Evolutionary conservation across 257 asterid genomes (phyloP).

Genomic region (Solanum chilense): DNA sequence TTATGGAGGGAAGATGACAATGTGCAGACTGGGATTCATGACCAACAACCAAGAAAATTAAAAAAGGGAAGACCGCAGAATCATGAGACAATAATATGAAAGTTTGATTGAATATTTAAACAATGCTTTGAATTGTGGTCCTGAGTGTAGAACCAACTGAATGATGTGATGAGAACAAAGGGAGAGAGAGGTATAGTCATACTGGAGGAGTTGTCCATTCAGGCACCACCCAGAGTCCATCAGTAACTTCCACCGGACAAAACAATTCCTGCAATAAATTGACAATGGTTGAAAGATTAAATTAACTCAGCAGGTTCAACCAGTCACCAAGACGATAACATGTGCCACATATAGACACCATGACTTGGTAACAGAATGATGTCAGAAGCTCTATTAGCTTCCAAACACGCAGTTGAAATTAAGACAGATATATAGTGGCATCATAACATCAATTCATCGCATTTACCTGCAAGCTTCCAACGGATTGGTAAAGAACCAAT

Average conservation of each 20-base stretch:
- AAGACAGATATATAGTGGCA: background rate
- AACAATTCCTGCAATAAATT: constrained; percentile 62
- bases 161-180: background rate
- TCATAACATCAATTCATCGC: background rate
- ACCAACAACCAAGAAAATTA: background rate
- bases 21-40: background rate
- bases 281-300: background rate
- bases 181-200: constrained; percentile 21
- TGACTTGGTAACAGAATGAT: background rate
- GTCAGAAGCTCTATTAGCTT: background rate
- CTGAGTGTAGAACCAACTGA: background rate
- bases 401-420: background rate
- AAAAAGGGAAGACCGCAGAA: background rate
- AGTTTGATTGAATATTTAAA: background rate
- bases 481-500: background rate
- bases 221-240: constrained; percentile 91
- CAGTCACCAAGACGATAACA: background rate
- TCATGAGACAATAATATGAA: background rate
- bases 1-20: background rate
- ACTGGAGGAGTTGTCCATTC: constrained; percentile 83
- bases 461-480: background rate
- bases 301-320: background rate
- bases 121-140: background rate
- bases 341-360: background rate
- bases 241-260: constrained; percentile 61